Conservation (phyloP, 2,329 filamentous ascomycete genomes). For the Trichoderma sp. region DNA sequence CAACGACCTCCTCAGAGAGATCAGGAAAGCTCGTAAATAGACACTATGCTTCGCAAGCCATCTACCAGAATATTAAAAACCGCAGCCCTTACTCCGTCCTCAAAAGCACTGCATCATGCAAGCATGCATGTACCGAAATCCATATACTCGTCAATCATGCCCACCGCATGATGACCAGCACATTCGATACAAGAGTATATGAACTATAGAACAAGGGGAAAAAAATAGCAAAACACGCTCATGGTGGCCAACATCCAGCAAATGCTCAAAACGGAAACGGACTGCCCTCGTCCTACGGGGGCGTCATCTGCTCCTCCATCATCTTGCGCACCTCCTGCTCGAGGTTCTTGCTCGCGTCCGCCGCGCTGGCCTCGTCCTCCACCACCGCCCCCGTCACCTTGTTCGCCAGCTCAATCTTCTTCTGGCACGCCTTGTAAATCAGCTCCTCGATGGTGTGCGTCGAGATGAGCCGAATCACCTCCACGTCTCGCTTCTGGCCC, state of each 20-base stretch:
- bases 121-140: background rate
- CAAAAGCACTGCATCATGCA: background rate
- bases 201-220: background rate
- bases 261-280: slow-evolving; percentile 14
- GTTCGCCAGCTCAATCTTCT: slow-evolving; percentile 85
- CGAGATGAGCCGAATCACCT: slow-evolving; percentile 84
- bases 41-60: background rate
- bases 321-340: slow-evolving; percentile 51
- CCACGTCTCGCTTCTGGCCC: slow-evolving; percentile 86
- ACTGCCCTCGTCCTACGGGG: slow-evolving; percentile 38
- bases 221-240: slow-evolving; percentile 15
- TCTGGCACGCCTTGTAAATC: slow-evolving; percentile 86
- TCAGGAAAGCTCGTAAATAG: background rate
- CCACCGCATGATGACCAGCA: background rate
- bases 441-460: slow-evolving; percentile 87
- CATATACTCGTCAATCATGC: background rate
- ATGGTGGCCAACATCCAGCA: background rate
- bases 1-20: background rate
- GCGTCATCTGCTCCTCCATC: slow-evolving; percentile 46
- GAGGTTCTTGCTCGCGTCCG: slow-evolving; percentile 41
- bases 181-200: background rate
- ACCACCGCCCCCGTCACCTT: slow-evolving; percentile 52
- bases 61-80: background rate
- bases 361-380: slow-evolving; percentile 34
- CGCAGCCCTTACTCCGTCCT: background rate